Conservation (phyloP, 306 rosid species). For the Arachis hypogaea region DNA sequence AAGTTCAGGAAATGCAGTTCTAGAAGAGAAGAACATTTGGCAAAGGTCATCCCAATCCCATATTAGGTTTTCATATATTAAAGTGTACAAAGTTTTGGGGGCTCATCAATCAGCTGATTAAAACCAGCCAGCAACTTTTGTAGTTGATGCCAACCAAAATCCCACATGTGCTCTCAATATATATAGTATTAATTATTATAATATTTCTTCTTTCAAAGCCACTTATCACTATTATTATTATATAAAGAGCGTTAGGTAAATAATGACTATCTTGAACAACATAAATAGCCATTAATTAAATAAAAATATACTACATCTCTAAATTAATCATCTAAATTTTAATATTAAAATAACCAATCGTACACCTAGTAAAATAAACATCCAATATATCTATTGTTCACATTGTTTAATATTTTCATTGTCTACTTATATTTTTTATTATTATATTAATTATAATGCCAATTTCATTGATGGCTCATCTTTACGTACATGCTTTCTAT, state of each 20-base stretch:
- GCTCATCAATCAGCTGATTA: slow-evolving; percentile 1
- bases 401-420: too few relatives aligned
- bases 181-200: too few relatives aligned
- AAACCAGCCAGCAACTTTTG: slow-evolving; percentile 2
- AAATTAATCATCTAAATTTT: too few relatives aligned
- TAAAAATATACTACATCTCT: too few relatives aligned
- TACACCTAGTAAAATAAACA: too few relatives aligned
- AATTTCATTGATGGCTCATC: slow-evolving; percentile 36
- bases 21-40: too few relatives aligned
- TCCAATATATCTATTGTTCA: too few relatives aligned
- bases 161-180: slow-evolving; percentile 32
- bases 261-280: too few relatives aligned
- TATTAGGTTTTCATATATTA: slow-evolving; percentile 7
- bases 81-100: not conserved
- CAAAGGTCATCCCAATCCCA: not conserved
- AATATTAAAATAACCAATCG: too few relatives aligned
- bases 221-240: slow-evolving; percentile 16
- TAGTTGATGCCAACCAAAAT: slow-evolving; percentile 38
- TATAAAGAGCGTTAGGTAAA: too few relatives aligned
- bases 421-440: too few relatives aligned
- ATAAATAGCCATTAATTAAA: too few relatives aligned
- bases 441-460: not conserved
- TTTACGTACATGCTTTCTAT: slow-evolving; percentile 32
- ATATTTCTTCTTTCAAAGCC: slow-evolving; percentile 26
- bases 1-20: slow-evolving; percentile 2